phyloP scores from a whole-genome alignment of 2,329 filamentous ascomycete genomes.

The Ploettnerulaceae sp. region DNA sequence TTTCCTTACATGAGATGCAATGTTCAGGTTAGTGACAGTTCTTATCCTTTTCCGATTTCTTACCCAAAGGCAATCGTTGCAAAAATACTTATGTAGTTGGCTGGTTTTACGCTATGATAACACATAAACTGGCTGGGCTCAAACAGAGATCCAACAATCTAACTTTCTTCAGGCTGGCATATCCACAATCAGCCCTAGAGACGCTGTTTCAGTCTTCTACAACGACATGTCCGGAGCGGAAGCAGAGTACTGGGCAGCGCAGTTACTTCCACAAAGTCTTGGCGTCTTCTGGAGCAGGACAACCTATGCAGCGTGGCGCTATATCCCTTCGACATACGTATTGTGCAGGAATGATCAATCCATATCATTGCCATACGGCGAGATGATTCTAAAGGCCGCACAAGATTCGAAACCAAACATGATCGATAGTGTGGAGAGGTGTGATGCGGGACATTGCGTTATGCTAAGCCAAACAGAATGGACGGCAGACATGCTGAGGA shows the following conservation, averaged over 20 bases:
- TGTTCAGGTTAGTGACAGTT: slow-evolving; percentile 30
- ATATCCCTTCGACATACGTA: slow-evolving; percentile 28
- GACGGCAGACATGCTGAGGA: slow-evolving; percentile 19
- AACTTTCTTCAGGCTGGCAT: slow-evolving; percentile 28
- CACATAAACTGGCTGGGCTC: not conserved
- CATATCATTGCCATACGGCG: slow-evolving; percentile 20
- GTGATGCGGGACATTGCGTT: slow-evolving; percentile 23
- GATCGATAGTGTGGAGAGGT: slow-evolving; percentile 24
- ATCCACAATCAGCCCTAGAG: slow-evolving; percentile 33
- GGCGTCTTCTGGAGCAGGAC: slow-evolving; percentile 30
- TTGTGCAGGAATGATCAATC: slow-evolving; percentile 23
- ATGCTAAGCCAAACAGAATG: slow-evolving; percentile 23
- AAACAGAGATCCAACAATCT: slow-evolving; percentile 1
- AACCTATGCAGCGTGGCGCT: slow-evolving; percentile 28
- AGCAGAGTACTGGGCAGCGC: slow-evolving; percentile 37
- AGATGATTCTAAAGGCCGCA: slow-evolving; percentile 24
- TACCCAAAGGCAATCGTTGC: too few species aligned
- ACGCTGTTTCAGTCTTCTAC: slow-evolving; percentile 38
- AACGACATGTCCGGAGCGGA: slow-evolving; percentile 39
- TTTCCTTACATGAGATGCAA: slow-evolving; percentile 36
- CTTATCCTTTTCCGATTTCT: not conserved
- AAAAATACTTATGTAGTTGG: too few species aligned
- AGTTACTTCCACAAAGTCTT: slow-evolving; percentile 38
- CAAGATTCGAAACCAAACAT: slow-evolving; percentile 20
- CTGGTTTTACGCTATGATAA: too few species aligned